These are phyloP conservation scores for Syncephalastrum monosporum DNA, from an alignment of 371 early-diverging fungal species.

Conservation along the genomic window DNA sequence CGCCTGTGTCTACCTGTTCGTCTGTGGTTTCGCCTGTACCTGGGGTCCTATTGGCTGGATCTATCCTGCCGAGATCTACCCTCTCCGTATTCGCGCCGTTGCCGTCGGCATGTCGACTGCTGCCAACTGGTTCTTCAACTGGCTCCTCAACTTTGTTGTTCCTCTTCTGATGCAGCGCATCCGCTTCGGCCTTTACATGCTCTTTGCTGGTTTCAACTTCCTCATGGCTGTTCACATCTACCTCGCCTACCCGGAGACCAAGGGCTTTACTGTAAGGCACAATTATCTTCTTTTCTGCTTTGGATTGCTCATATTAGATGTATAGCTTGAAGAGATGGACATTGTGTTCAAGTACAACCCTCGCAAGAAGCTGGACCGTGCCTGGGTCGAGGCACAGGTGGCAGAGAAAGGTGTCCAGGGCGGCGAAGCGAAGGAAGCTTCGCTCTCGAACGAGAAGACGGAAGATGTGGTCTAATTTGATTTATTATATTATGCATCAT, in stretches of 20 bases:
- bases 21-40: constrained; percentile 72
- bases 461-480: constrained; percentile 6
- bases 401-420: constrained; percentile 4
- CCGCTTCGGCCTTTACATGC: constrained; percentile 63
- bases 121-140: constrained; percentile 85
- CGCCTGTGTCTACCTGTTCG: constrained; percentile 68
- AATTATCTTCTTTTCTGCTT: neutral
- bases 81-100: constrained; percentile 70
- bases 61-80: constrained; percentile 86
- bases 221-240: constrained; percentile 57
- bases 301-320: neutral
- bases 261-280: constrained; percentile 49
- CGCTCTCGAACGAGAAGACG: constrained; percentile 5
- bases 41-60: constrained; percentile 94
- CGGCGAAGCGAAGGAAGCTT: neutral
- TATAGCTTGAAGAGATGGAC: constrained; percentile 44
- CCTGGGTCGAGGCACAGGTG: constrained; percentile 22
- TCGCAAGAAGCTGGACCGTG: constrained; percentile 31
- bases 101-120: constrained; percentile 81
- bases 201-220: constrained; percentile 64
- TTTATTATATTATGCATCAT: no score
- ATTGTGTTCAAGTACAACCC: constrained; percentile 34
- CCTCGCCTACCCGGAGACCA: constrained; percentile 63
- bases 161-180: constrained; percentile 60
- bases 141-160: constrained; percentile 56